These are phyloP conservation scores for Kurtzmaniella quercitrusa DNA, from an alignment of 1,139 yeast species.

Conservation along the genomic window DNA sequence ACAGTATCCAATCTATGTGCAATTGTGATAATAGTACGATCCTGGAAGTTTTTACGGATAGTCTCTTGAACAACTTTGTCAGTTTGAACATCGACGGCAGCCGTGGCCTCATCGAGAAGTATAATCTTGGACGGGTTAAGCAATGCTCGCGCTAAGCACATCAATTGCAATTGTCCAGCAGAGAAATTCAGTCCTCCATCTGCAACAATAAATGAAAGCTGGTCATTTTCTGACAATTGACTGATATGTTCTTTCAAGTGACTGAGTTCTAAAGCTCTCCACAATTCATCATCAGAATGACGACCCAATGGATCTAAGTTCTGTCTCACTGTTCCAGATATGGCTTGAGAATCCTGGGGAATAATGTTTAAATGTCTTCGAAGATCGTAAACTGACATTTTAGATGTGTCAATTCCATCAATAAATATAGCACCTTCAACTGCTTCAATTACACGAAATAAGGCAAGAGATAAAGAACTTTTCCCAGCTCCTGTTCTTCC, in stretches of 20 bases:
- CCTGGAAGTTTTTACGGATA: conserved; percentile 57
- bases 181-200: conserved; percentile 76
- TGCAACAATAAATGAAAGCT: conserved; percentile 31
- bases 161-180: conserved; percentile 73
- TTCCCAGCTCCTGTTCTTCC: conserved; percentile 91
- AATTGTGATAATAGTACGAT: conserved; percentile 71
- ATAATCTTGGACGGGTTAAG: conserved; percentile 56
- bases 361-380: conserved; percentile 57
- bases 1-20: conserved; percentile 85
- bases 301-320: conserved; percentile 58
- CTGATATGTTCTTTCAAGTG: conserved; percentile 47
- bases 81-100: conserved; percentile 79
- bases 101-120: conserved; percentile 80
- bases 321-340: conserved; percentile 57
- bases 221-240: neutral
- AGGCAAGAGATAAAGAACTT: conserved; percentile 64
- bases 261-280: conserved; percentile 52
- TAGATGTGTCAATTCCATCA: conserved; percentile 47
- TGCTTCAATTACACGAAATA: conserved; percentile 73
- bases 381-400: conserved; percentile 45
- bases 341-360: conserved; percentile 68
- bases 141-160: conserved; percentile 73
- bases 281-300: conserved; percentile 49
- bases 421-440: conserved; percentile 48
- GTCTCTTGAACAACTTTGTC: conserved; percentile 74